Evolutionary conservation across 257 asterid species (phyloP), one percentile per base, ranked within the genome.

Genomic region (Lithospermum erythrorhizon): DNA sequence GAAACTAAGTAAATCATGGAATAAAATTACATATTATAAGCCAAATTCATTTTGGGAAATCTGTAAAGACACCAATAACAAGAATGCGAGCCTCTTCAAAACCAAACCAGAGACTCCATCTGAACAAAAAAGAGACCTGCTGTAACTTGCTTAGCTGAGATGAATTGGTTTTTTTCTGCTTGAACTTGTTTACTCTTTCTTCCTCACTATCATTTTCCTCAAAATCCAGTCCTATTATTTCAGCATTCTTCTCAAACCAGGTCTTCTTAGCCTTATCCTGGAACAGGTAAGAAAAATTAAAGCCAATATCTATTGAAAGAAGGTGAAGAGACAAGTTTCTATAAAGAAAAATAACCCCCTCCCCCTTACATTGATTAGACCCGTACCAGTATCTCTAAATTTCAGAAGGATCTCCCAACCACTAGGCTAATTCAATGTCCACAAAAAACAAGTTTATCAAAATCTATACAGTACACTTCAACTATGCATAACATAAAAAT

Each of bases 181-280:
- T 83, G 78, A 71, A 66, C 61, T 61, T 83, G 77, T 80, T 81
- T 78, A 79, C 88, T 70, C 81, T 82, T 61, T 93, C 98, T 61
- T 84, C 98, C 74, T 93, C 98, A 59, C 97, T 93, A 21, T 86
- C 96, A 78, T 73, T 54, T 41, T 89, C 91, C 30, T 89, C 98
- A 87, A 86, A 68, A 74, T 66, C 67, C 71, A 93, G 55, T 76
- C 81, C 98, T 68, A 89, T 64, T 13, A 83, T 81, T 72, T 86
- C 89, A 23, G 98, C 98, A 72, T 85, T 83, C 55, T 83, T 80
- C 71, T 86, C 86, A 62, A 89, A 72, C 98, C 98, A 93, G 63
- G 66, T 83, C 71, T 70, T 83, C 67, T 81, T 83, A 63, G 98
- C 98, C 72, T 86, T 89, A 59, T 81, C 91, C 98, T 89, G 83